Evolutionary conservation across 495 filamentous ascomycete species (phyloP), one percentile per base, ranked within the genome.

Genomic region (Daldinia concentrica): DNA sequence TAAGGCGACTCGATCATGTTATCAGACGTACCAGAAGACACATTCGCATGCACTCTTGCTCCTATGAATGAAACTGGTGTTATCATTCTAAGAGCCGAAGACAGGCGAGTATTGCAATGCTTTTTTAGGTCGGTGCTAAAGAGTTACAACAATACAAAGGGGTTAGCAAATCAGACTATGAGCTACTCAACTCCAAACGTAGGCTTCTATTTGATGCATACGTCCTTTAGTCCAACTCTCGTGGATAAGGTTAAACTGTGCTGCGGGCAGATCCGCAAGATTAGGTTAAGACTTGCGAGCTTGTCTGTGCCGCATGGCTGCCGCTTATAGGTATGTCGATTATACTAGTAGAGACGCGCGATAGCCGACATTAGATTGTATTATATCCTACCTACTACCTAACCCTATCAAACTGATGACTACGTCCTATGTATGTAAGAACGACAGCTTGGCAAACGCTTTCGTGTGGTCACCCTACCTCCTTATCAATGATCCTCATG

Each of bases 271-370:
- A 48, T 24, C 19, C 19, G 43, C 19, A 48, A 48, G 43, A 48
- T 48, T 24, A 48, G 43, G 43, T 48, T 14, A 48, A 48, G 43
- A 30, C 15, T 54, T 54, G 26, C 24, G 50, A 54, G 50, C 50
- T 30, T 27, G 50, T 30, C 50, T 27, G 27, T 26, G 24, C 50
- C 43, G 43, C 26, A 30, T 54, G 12, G 4, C 12, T 29, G 26
- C 26, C 30, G 12, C 14, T 54, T 17, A 54, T 11, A 29, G 5
- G 6, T 4, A 54, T 30, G 12, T 30, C 17, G 3, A 24, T 4
- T 48, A 48, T 48, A 12, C 19, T 4, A 48, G 43, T 4, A 48
- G 43, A 0, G 43, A 14, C 11, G 43, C 43, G 43, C 43, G 43
- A 48, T 12, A 48, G 43, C 43, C 43, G 43, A 45, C 5, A 4